phyloP scores from a whole-genome alignment of 2,329 filamentous ascomycete species.

The Beauveria brongniartii region DNA sequence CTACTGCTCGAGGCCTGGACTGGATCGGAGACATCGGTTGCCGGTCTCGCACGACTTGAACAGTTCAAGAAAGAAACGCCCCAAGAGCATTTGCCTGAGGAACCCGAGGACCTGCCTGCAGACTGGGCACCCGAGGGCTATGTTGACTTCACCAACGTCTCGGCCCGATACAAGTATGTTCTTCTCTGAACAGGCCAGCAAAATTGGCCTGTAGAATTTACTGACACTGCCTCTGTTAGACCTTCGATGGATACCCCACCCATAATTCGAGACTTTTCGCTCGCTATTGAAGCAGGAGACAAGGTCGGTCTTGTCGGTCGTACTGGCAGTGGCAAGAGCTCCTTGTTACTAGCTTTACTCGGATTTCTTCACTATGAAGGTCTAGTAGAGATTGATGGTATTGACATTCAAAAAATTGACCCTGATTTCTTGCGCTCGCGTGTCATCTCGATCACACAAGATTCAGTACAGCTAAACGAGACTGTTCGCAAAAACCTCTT shows the following conservation, averaged over 20 bases:
- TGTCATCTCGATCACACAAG: slow-evolving; percentile 37
- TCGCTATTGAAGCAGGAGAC: neutral
- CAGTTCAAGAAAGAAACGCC: neutral
- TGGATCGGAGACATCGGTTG: neutral
- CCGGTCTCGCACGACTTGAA: neutral
- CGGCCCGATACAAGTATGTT: neutral
- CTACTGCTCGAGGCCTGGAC: neutral
- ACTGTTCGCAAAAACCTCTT: slow-evolving; percentile 34
- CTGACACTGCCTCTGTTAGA: neutral
- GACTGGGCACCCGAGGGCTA: neutral
- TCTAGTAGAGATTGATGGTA: slow-evolving; percentile 32
- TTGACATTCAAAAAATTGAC: slow-evolving; percentile 31
- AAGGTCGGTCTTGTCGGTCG: neutral
- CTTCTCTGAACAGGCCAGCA: too few relatives aligned
- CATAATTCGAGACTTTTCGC: neutral
- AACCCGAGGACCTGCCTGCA: neutral
- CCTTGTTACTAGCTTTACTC: neutral
- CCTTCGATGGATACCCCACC: neutral
- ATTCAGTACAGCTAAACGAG: slow-evolving; percentile 35
- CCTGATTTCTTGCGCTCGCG: slow-evolving; percentile 31
- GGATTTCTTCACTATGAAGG: slow-evolving; percentile 5
- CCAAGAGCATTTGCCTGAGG: neutral
- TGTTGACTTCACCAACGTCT: neutral
- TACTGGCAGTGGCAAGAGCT: slow-evolving; percentile 2
- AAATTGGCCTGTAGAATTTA: too few relatives aligned